Evolutionary conservation across 768 basidiomycete species (phyloP), one percentile per base, ranked within the genome.

Genomic region (Pleurotus salmoneostramineus): DNA sequence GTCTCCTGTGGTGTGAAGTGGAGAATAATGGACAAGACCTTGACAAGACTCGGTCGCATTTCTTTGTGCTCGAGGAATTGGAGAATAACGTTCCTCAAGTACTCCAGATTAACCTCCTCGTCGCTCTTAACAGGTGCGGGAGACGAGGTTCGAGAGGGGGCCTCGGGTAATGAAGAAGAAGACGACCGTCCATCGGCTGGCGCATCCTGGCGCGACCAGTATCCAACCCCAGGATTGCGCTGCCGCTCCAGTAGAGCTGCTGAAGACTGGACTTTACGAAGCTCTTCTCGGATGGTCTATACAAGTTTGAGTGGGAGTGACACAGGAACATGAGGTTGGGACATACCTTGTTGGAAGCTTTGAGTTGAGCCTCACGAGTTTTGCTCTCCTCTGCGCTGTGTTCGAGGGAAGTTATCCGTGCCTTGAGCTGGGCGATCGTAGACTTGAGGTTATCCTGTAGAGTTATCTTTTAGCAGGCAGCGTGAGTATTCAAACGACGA

Each of bases 31-130:
- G 94, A 94, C 44, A 98, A 69, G 2, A 99, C 95, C 56, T 89
- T 83, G 31, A 98, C 85, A 34, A 99, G 84, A 64, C 94, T 92
- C 0, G 94, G 91, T 90, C 97, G 82, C 95, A 98, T 98, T 71
- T 98, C 95, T 69, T 96, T 95, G 74, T 98, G 92, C 69, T 99
- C 97, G 50, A 99, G 77, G 75, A 99, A 99, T 69, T 98, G 97
- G 47, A 99, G 71, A 57, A 98, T 93, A 34, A 98, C 91, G 70
- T 98, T 98, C 58, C 97, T 81, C 47, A 99, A 72, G 71, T 99
- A 99, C 73, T 98, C 97, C 6, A 96, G 75, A 66, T 96, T 98
- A 56, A 98, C 83, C 60, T 96, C 96, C 67, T 96, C 95, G 45
- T 98, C 95, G 8, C 82, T 83, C 56, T 75, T 80, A 7, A 62